These are phyloP conservation scores for Moelleriella libera DNA, from an alignment of 2,329 filamentous ascomycete species.

Conservation along the genomic window DNA sequence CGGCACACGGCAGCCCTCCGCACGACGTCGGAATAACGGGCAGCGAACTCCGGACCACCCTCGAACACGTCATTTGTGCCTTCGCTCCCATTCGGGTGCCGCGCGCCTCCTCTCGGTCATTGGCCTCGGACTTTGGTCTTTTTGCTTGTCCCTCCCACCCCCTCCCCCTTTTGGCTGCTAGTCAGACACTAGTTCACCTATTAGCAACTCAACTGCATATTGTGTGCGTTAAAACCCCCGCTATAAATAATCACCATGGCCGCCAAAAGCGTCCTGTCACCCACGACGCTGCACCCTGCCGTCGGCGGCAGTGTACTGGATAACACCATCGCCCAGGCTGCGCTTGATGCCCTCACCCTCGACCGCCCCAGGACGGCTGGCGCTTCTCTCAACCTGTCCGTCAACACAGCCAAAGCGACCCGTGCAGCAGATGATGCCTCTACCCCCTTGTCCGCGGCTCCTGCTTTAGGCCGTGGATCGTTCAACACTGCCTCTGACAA, in stretches of 20 bases:
- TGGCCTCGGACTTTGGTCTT: constrained; percentile 10
- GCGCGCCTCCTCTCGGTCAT: constrained; percentile 7
- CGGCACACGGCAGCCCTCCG: no score
- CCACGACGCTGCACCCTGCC: constrained; percentile 35
- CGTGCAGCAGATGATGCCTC: neutral
- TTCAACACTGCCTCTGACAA: constrained; percentile 1
- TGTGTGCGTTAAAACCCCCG: neutral
- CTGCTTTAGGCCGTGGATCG: neutral
- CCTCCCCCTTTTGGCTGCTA: neutral
- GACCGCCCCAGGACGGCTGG: constrained; percentile 8
- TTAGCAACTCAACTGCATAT: neutral
- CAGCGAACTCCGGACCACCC: no score
- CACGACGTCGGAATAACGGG: no score
- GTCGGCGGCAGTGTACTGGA: constrained; percentile 20
- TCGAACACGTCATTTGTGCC: no score
- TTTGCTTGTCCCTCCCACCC: neutral
- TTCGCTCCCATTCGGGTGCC: no score
- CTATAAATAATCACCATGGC: constrained; percentile 10
- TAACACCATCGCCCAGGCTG: constrained; percentile 6
- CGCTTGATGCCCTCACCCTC: constrained; percentile 3
- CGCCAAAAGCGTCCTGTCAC: constrained; percentile 24
- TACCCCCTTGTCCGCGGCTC: neutral
- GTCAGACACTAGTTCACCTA: neutral
- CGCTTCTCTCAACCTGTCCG: constrained; percentile 6
- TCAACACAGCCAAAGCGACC: constrained; percentile 7